phyloP scores from a whole-genome alignment of 2,329 filamentous ascomycete genomes.

The Shiraia sp. region DNA sequence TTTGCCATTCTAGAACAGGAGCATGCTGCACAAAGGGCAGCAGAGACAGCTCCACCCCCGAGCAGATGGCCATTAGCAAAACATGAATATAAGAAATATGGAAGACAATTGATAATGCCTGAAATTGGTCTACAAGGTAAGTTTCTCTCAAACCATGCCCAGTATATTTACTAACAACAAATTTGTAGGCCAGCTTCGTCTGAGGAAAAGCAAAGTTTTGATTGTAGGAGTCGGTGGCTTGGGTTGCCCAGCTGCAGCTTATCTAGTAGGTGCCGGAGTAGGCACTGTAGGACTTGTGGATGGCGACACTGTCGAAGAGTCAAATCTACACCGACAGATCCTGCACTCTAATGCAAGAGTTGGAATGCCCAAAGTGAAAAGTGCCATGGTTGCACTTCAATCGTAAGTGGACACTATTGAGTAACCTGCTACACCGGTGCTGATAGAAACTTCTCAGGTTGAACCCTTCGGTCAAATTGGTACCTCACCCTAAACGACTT shows the following conservation, averaged over 20 bases:
- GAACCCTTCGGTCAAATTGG: constrained; percentile 72
- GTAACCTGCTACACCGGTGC: not conserved
- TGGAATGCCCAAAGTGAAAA: constrained; percentile 79
- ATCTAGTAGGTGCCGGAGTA: constrained; percentile 86
- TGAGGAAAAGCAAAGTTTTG: constrained; percentile 72
- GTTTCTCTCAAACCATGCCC: constrained; percentile 6
- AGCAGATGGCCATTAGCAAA: constrained; percentile 66
- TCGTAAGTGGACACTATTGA: constrained; percentile 42
- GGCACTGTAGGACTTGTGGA: constrained; percentile 84
- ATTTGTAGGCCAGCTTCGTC: constrained; percentile 70
- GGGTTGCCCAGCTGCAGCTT: constrained; percentile 90
- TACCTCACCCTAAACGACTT: constrained; percentile 66
- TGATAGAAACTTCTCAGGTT: constrained; percentile 53
- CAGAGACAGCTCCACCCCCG: constrained; percentile 8
- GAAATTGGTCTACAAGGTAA: constrained; percentile 75
- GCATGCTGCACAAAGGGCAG: constrained; percentile 1
- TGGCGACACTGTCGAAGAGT: constrained; percentile 82
- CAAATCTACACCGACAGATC: constrained; percentile 92
- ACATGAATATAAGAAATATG: constrained; percentile 84
- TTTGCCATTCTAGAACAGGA: constrained; percentile 41
- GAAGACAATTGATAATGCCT: constrained; percentile 86
- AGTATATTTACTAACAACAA: not conserved
- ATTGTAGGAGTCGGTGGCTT: constrained; percentile 87
- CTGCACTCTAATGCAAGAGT: constrained; percentile 73
- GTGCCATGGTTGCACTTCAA: constrained; percentile 54